Conservation (phyloP, 2,329 filamentous ascomycete species). For the Botrytis fabae region DNA sequence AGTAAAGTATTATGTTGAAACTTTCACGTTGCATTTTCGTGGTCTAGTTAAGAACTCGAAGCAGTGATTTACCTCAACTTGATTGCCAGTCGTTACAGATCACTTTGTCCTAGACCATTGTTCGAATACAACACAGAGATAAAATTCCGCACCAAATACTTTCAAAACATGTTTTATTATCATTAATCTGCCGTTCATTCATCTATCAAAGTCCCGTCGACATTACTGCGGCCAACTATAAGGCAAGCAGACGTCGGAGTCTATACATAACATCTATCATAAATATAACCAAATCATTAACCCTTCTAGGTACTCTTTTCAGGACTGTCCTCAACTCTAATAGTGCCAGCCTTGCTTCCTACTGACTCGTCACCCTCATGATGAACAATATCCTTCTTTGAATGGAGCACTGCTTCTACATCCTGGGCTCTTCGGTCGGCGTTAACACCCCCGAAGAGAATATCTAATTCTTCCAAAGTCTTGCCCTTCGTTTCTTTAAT, state of each 20-base stretch:
- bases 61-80: neutral
- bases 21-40: neutral
- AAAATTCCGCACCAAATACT: too few relatives aligned
- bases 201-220: neutral
- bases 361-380: constrained; percentile 8
- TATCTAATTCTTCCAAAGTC: constrained; percentile 58
- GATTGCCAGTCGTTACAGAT: neutral
- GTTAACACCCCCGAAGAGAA: constrained; percentile 30
- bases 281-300: constrained; percentile 11
- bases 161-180: neutral
- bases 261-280: neutral
- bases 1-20: neutral
- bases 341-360: constrained; percentile 4
- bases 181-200: constrained; percentile 2
- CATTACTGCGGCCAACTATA: neutral
- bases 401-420: constrained; percentile 25
- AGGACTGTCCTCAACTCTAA: constrained; percentile 2
- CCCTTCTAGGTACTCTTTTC: constrained; percentile 3
- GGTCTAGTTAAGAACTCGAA: neutral
- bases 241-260: neutral
- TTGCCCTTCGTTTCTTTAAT: constrained; percentile 70
- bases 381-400: constrained; percentile 23
- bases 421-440: constrained; percentile 22
- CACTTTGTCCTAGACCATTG: neutral
- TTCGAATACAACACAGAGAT: neutral